Base-by-base conservation (phyloP, 768 basidiomycete genomes). In the Asterophora lycoperdoides region DNA sequence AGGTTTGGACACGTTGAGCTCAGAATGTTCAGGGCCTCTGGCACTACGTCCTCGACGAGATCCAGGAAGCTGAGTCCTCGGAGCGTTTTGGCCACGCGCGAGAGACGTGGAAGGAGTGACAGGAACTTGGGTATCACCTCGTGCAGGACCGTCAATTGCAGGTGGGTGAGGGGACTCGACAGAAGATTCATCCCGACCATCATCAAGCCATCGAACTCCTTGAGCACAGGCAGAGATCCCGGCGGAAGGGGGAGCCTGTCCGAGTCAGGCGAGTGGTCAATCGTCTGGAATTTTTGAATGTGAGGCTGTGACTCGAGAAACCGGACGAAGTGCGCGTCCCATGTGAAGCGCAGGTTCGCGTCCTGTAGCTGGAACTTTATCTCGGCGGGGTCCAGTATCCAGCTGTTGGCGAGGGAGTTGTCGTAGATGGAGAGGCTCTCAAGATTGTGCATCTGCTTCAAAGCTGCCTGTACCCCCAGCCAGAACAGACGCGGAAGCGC, bases 301-400 rank as follows among this genome's bases (percentile, higher is more conserved):
- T 69, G 64, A 10, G 58, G 60, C 58, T 83, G 80, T 42, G 59
- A 61, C 46, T 73, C 64, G 23, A 83, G 64, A 61, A 84, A 84
- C 13, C 65, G 63, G 45, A 73, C 70, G 8, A 77, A 46, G 40
- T 72, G 59, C 0, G 51, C 37, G 54, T 80, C 77, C 79, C 80
- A 83, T 5, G 63, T 54, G 41, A 81, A 68, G 38, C 68, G 66
- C n/a, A 83, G 58, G 19, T 66, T 70, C 4, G 74, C 70, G 38
- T 82, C 78, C 39, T 59, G 64, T 18, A 83, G 71, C 46, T 73
- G 73, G 64, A 81, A 81, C 13, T 66, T 46, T 40, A 58, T 60
- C 2, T 67, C 54, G 1, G 64, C 59, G 38, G 69, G 64, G 54
- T 72, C 61, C 51, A 81, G 60, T 15, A 82, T 60, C 77, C 77